Percentiles rank a stretch among this genome's conserved stretches.
Evolutionary conservation across 495 filamentous ascomycete genomes (phyloP).

Genomic region (Aspergillus bridgeri): DNA sequence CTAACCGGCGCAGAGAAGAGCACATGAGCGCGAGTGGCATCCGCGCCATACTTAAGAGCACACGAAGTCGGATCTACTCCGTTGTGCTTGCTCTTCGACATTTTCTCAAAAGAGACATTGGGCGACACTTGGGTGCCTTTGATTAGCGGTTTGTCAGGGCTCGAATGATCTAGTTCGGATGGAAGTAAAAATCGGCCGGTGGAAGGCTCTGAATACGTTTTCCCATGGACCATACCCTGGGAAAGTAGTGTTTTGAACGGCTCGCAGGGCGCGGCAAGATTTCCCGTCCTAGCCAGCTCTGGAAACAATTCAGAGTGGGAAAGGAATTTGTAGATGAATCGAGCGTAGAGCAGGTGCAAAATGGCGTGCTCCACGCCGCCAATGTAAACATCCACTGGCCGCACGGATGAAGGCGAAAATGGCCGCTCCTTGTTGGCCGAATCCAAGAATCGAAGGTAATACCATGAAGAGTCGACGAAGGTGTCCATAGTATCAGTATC

Average conservation of each 20-base stretch:
- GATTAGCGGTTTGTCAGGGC: constrained; percentile 55
- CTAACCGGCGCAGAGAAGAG: constrained; percentile 81
- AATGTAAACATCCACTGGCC: constrained; percentile 81
- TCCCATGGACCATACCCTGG: constrained; percentile 91
- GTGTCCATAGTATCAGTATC: constrained; percentile 97
- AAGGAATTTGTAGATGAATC: constrained; percentile 87
- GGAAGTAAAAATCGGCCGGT: constrained; percentile 77
- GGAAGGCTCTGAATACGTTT: constrained; percentile 70
- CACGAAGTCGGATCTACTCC: constrained; percentile 77
- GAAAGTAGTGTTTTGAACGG: constrained; percentile 79
- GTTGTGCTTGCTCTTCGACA: constrained; percentile 96
- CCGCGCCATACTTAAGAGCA: constrained; percentile 71
- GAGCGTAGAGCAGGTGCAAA: constrained; percentile 84
- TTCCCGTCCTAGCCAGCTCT: constrained; percentile 28
- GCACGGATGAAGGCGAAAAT: constrained; percentile 56
- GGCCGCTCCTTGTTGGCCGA: constrained; percentile 57
- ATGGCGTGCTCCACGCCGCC: constrained; percentile 90
- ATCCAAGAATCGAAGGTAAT: constrained; percentile 77
- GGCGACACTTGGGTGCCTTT: constrained; percentile 54
- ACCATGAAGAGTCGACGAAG: constrained; percentile 93
- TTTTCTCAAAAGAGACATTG: constrained; percentile 74
- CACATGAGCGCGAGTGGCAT: constrained; percentile 81
- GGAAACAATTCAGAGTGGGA: constrained; percentile 56
- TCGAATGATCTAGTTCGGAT: constrained; percentile 65
- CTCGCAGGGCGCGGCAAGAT: constrained; percentile 43